Evolutionary conservation across 108 stramenopile genomes (phyloP).

Genomic region (Mayamaea pseudoterrestris): DNA sequence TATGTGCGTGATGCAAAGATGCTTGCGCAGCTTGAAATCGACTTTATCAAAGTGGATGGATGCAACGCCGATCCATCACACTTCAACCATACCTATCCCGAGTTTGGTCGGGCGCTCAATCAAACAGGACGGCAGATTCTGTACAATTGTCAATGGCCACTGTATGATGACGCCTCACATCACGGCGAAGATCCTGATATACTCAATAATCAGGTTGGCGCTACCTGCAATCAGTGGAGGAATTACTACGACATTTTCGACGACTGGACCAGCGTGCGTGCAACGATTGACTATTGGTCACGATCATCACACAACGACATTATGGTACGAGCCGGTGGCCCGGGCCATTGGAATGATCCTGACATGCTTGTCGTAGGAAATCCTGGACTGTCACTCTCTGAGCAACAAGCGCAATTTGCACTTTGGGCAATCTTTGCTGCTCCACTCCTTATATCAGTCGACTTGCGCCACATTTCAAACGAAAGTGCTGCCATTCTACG

Average conservation of each 20-base stretch:
- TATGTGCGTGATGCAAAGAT: constrained; percentile 34
- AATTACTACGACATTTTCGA: constrained; percentile 32
- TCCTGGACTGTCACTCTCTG: constrained; percentile 19
- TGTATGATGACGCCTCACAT: too few species aligned
- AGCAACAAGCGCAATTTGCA: constrained; percentile 34
- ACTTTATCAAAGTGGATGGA: constrained; percentile 57
- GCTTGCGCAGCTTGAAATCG: constrained; percentile 33
- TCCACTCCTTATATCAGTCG: constrained; percentile 33
- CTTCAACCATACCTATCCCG: constrained; percentile 8
- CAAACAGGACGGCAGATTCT: constrained; percentile 35
- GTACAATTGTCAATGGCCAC: constrained; percentile 59
- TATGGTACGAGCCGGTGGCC: constrained; percentile 14
- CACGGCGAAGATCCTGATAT: too few species aligned
- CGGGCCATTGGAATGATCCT: constrained; percentile 50
- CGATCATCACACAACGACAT: too few species aligned
- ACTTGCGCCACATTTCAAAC: constrained; percentile 32
- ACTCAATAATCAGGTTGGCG: too few species aligned
- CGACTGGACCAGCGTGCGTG: constrained; percentile 19
- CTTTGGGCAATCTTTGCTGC: constrained; percentile 41
- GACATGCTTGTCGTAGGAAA: constrained; percentile 42
- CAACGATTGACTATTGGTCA: constrained; percentile 11
- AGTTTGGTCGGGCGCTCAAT: constrained; percentile 44
- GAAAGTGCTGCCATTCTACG: too few species aligned
- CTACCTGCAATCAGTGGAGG: constrained; percentile 46
- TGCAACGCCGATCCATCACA: constrained; percentile 14